Evolutionary conservation across 2,329 filamentous ascomycete species (phyloP).

Genomic region (Ceratocystis diversiconidia): DNA sequence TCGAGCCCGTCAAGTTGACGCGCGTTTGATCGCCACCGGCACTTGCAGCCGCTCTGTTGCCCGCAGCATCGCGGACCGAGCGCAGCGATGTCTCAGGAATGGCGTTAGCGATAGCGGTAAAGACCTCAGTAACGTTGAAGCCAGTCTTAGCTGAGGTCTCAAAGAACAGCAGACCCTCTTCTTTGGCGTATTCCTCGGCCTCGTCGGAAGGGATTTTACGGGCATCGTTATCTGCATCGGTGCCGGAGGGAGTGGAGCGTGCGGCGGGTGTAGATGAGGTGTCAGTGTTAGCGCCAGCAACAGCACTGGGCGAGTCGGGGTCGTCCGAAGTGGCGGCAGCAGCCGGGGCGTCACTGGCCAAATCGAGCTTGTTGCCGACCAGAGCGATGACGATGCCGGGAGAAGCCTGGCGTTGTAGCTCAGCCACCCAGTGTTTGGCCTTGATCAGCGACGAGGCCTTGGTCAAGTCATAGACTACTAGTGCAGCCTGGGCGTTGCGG

Average conservation of each 20-base stretch:
- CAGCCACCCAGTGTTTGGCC: slow-evolving; percentile 97
- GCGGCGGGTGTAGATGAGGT: slow-evolving; percentile 31
- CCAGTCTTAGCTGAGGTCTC: slow-evolving; percentile 97
- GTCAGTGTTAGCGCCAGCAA: slow-evolving; percentile 27
- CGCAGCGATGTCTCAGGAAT: slow-evolving; percentile 96
- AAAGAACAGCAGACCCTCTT: slow-evolving; percentile 88
- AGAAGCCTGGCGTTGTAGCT: slow-evolving; percentile 88
- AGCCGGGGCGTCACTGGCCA: slow-evolving; percentile 47
- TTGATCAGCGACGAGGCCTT: slow-evolving; percentile 92
- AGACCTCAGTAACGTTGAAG: slow-evolving; percentile 86
- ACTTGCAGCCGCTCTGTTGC: slow-evolving; percentile 36
- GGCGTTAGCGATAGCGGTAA: slow-evolving; percentile 93
- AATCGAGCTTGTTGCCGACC: slow-evolving; percentile 91
- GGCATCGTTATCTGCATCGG: slow-evolving; percentile 52
- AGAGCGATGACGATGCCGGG: slow-evolving; percentile 94
- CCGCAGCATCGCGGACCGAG: slow-evolving; percentile 62
- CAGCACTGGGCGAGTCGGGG: slow-evolving; percentile 30
- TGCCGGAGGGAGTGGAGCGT: slow-evolving; percentile 19
- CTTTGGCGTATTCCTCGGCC: slow-evolving; percentile 84
- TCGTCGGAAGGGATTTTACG: slow-evolving; percentile 84
- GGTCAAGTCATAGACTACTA: slow-evolving; percentile 97
- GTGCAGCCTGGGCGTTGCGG: slow-evolving; percentile 91
- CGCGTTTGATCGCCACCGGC: slow-evolving; percentile 54
- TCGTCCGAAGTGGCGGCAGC: slow-evolving; percentile 35
- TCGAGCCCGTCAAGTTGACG: slow-evolving; percentile 66